Evolutionary conservation across 1,284 basidiomycete genomes (phyloP), one percentile per base, ranked within the genome.

Genomic region (Phellopilus nigrolimitatus): DNA sequence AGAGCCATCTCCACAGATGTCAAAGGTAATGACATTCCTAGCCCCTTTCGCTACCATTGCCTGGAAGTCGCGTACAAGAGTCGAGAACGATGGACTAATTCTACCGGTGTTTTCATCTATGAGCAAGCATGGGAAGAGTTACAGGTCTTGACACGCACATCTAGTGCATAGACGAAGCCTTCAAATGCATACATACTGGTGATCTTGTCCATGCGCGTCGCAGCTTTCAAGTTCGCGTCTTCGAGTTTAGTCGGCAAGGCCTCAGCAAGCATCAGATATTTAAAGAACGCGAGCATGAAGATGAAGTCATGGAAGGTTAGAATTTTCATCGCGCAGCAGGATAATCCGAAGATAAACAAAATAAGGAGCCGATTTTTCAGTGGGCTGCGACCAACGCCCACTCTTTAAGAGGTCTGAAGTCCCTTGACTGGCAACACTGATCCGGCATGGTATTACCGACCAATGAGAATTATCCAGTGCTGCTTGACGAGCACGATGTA

Each of bases 11-110:
- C 54, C 54, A 39, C 54, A 56, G 25, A 46, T 48, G n/a, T 56
- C 54, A 34, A 56, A 56, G 10, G 54, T 56, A 17, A 56, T 56
- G 8, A 52, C 54, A 4, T 47, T 56, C 22, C 54, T 27, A 15
- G 54, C 54, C 3, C 54, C 54, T 28, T 51, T 52, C n/a, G 22
- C 5, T 6, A 30, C 36, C 54, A 56, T 56, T 27, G 27, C 25
- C n/a, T 7, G 17, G 40, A 56, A 56, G 45, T 56, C 54, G 4
- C 19, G 13, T 6, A 38, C 24, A 9, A 56, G 19, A 2, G 48
- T 36, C 8, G 21, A 28, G 5, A 9, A 17, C 6, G 47, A 47
- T 9, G 54, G 54, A 27, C 54, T n/a, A 56, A 15, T 51, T 39
- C 54, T 55, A n/a, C n/a, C n/a, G n/a, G 44, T 39, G 30, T 15